phyloP scores from a whole-genome alignment of 768 basidiomycete species.

The Agrocybe praecox region DNA sequence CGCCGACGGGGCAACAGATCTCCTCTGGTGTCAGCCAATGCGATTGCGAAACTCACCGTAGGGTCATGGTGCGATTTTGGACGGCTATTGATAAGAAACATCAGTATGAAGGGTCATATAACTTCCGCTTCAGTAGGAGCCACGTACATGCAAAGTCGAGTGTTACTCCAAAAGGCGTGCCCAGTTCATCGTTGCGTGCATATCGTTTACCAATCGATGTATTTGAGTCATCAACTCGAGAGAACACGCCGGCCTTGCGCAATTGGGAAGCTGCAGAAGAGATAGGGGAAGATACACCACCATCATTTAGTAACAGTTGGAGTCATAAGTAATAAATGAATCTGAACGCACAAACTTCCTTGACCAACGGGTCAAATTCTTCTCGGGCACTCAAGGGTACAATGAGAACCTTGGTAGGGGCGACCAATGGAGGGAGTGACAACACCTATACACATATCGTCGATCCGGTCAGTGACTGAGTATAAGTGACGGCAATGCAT shows the following conservation, averaged over 20 bases:
- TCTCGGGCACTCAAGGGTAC: slow-evolving; percentile 89
- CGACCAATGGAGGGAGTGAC: slow-evolving; percentile 86
- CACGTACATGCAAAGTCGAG: slow-evolving; percentile 85
- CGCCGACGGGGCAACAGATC: background rate
- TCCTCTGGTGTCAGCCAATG: background rate
- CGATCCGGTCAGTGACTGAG: slow-evolving; percentile 8
- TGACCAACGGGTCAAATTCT: slow-evolving; percentile 81
- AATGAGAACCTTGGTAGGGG: slow-evolving; percentile 96
- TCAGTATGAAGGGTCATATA: slow-evolving; percentile 4
- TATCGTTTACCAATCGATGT: slow-evolving; percentile 96
- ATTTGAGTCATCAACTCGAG: slow-evolving; percentile 94
- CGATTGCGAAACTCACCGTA: slow-evolving; percentile 60
- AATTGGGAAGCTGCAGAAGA: slow-evolving; percentile 70
- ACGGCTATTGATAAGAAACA: slow-evolving; percentile 55
- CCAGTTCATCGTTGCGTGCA: slow-evolving; percentile 96
- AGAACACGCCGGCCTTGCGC: slow-evolving; percentile 86
- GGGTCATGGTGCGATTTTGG: slow-evolving; percentile 91
- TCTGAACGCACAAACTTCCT: slow-evolving; percentile 82
- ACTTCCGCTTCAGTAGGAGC: background rate
- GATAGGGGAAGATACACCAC: background rate
- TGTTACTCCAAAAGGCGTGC: slow-evolving; percentile 96
- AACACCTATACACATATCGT: slow-evolving; percentile 61
- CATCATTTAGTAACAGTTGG: background rate
- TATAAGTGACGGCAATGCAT: background rate
- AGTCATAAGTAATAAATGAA: background rate